These are phyloP conservation scores for Podospora sp. DNA, from an alignment of 495 filamentous ascomycete species.

Conservation along the genomic window DNA sequence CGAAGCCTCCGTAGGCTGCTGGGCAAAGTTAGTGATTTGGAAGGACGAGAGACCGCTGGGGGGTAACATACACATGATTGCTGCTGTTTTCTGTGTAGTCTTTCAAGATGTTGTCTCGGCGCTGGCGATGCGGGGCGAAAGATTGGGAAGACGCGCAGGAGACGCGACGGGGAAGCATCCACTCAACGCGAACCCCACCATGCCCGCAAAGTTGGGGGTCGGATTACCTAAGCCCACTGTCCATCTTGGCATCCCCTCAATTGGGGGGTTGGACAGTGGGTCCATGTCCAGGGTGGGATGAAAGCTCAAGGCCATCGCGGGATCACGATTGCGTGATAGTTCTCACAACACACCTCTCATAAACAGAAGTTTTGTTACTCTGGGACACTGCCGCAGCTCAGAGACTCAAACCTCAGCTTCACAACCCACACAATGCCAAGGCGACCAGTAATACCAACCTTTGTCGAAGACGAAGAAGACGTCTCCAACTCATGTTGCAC, in stretches of 20 bases:
- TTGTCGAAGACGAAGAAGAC: conserved; percentile 22
- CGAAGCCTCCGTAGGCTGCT: conserved; percentile 48
- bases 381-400: background rate
- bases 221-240: conserved; percentile 3
- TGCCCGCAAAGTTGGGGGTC: background rate
- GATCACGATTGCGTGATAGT: background rate
- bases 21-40: background rate
- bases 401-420: background rate
- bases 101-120: background rate
- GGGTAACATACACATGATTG: conserved; percentile 21
- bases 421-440: conserved; percentile 10
- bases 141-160: conserved; percentile 20
- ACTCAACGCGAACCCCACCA: conserved; percentile 30
- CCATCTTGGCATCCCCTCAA: background rate
- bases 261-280: background rate
- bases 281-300: background rate
- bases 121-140: background rate
- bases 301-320: background rate
- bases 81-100: background rate
- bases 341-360: background rate
- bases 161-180: conserved; percentile 22
- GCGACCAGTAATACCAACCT: background rate
- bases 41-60: background rate
- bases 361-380: background rate
- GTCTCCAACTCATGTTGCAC: conserved; percentile 7